phyloP scores from a whole-genome alignment of 2,329 filamentous ascomycete species.

The Sarocladium kiliense region DNA sequence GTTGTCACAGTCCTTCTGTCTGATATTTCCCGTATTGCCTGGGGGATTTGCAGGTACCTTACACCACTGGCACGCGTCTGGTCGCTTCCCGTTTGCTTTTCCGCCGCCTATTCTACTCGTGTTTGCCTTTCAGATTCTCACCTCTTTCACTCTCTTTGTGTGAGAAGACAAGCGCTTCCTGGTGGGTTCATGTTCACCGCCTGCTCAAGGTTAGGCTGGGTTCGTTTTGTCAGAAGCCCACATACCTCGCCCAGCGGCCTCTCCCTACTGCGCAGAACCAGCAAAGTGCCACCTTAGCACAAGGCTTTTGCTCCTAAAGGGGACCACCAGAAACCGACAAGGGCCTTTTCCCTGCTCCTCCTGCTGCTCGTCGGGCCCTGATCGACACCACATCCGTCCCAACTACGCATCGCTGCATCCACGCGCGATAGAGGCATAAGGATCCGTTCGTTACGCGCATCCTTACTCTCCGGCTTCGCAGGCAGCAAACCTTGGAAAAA shows the following conservation, averaged over 20 bases:
- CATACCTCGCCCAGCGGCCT: background rate
- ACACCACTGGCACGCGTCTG: background rate
- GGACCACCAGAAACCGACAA: background rate
- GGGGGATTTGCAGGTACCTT: too few species aligned
- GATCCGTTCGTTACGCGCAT: too few species aligned
- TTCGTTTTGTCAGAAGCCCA: background rate
- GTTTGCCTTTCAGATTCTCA: background rate
- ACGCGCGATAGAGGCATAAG: background rate
- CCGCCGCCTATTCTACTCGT: background rate
- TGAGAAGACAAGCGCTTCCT: background rate
- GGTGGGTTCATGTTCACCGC: background rate
- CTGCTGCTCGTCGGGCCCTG: background rate
- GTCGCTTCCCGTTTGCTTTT: background rate
- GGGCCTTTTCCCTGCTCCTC: background rate
- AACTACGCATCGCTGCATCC: background rate
- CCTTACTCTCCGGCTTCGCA: too few species aligned
- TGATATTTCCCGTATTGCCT: background rate
- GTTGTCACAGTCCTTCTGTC: background rate
- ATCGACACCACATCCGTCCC: conserved; percentile 1
- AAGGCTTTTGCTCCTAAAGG: background rate
- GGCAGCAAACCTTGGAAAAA: too few species aligned
- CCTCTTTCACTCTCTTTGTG: background rate
- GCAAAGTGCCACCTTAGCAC: background rate
- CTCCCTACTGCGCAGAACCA: background rate
- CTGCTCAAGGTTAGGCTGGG: background rate